Percentiles rank a stretch among this genome's conserved stretches.
Evolutionary conservation across 306 rosid species (phyloP).

Genomic region (Arachis hypogaea): DNA sequence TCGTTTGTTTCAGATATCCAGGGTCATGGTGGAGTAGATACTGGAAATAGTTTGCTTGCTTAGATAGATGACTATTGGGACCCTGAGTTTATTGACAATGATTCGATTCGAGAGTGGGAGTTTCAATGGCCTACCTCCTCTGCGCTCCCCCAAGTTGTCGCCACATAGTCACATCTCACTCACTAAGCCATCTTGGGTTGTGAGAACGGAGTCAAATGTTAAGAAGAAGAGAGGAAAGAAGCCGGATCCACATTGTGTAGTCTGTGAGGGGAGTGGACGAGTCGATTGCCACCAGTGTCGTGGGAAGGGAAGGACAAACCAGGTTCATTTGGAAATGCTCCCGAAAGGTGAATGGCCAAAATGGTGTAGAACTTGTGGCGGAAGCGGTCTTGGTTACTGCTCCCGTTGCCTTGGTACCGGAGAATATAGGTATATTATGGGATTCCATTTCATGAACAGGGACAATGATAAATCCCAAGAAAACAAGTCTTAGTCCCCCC

Average conservation of each 20-base stretch:
- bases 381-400: slow-evolving; percentile 83
- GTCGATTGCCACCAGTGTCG: slow-evolving; percentile 64
- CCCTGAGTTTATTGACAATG: slow-evolving; percentile 28
- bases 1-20: slow-evolving; percentile 50
- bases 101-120: slow-evolving; percentile 57
- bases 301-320: slow-evolving; percentile 86
- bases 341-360: slow-evolving; percentile 97
- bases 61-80: slow-evolving; percentile 38
- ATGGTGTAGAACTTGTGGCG: slow-evolving; percentile 90
- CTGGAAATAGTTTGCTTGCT: slow-evolving; percentile 32
- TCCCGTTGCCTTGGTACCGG: slow-evolving; percentile 91
- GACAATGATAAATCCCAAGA: slow-evolving; percentile 41
- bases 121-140: slow-evolving; percentile 58
- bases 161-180: slow-evolving; percentile 58
- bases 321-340: slow-evolving; percentile 66
- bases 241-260: slow-evolving; percentile 80
- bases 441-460: slow-evolving; percentile 78
- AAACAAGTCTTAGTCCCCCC: slow-evolving; percentile 29
- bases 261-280: slow-evolving; percentile 83
- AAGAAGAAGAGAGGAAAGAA: slow-evolving; percentile 60
- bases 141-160: slow-evolving; percentile 39
- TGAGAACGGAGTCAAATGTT: slow-evolving; percentile 84
- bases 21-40: slow-evolving; percentile 23
- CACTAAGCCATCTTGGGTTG: slow-evolving; percentile 75
- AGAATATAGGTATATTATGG: slow-evolving; percentile 84